These are phyloP conservation scores for Ceratobasidium sp. DNA, from an alignment of 1,284 basidiomycete species.

Conservation along the genomic window DNA sequence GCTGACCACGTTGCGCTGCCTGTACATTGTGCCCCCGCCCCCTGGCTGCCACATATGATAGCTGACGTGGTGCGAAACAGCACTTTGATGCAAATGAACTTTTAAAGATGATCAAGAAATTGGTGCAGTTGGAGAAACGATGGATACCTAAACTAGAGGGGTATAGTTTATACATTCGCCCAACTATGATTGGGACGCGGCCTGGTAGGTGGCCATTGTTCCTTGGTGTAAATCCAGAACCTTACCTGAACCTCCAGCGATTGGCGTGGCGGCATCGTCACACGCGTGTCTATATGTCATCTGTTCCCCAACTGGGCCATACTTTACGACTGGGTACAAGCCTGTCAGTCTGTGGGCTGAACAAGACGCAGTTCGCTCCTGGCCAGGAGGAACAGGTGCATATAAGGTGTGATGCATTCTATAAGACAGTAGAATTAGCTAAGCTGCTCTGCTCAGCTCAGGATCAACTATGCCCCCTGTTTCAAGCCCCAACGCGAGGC, in stretches of 20 bases:
- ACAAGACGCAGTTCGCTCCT: slow-evolving; percentile 72
- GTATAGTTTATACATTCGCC: slow-evolving; percentile 79
- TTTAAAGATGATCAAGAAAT: slow-evolving; percentile 69
- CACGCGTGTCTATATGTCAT: slow-evolving; percentile 77
- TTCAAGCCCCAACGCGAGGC: slow-evolving; percentile 72
- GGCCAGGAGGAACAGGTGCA: slow-evolving; percentile 70
- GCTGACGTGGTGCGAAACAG: slow-evolving; percentile 51
- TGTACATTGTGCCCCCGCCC: slow-evolving; percentile 53
- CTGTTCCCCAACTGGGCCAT: slow-evolving; percentile 70
- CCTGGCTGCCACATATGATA: no score
- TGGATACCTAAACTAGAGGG: slow-evolving; percentile 77
- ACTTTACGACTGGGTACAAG: slow-evolving; percentile 68
- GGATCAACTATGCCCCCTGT: slow-evolving; percentile 72
- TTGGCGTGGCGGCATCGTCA: slow-evolving; percentile 73
- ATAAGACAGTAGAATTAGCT: neutral
- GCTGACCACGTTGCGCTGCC: slow-evolving; percentile 72
- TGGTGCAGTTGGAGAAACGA: slow-evolving; percentile 69
- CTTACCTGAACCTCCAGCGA: slow-evolving; percentile 52
- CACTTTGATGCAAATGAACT: slow-evolving; percentile 68
- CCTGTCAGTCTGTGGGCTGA: slow-evolving; percentile 76
- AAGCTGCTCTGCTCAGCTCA: slow-evolving; percentile 54
- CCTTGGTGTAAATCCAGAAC: neutral
- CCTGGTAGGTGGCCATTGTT: slow-evolving; percentile 54
- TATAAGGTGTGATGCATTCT: slow-evolving; percentile 51
- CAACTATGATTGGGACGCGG: slow-evolving; percentile 84